These are phyloP conservation scores for Turritis glabra DNA, from an alignment of 345 rosid genomes.

Conservation along the genomic window DNA sequence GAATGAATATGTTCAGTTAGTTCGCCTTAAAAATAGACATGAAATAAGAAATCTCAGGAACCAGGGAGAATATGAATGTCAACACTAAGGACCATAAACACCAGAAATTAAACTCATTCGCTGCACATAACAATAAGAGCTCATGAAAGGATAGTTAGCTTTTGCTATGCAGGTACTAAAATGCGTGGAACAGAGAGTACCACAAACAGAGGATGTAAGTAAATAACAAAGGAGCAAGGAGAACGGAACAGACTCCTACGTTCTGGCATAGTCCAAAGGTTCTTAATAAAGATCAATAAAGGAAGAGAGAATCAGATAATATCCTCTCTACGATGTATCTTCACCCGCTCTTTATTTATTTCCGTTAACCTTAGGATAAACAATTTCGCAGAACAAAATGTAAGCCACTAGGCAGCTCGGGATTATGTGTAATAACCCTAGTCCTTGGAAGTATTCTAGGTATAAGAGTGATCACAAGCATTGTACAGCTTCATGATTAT, in stretches of 20 bases:
- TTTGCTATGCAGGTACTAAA: background rate
- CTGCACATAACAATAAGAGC: background rate
- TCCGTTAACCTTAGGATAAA: background rate
- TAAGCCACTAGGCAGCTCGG: background rate
- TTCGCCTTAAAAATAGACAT: background rate
- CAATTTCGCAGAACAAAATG: background rate
- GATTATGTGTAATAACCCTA: background rate
- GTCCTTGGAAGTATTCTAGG: background rate
- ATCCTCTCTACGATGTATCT: background rate
- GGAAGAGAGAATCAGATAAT: background rate
- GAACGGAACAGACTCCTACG: background rate
- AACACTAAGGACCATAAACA: slow-evolving; percentile 8
- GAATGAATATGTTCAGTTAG: background rate
- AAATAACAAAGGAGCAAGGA: background rate
- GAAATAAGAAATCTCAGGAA: background rate
- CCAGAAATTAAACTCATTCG: background rate
- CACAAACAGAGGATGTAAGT: background rate
- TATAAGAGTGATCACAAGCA: background rate
- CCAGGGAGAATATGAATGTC: background rate
- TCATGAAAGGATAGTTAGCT: background rate
- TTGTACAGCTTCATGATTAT: background rate
- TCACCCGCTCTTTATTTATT: background rate
- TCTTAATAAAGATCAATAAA: background rate
- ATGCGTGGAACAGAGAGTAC: background rate
- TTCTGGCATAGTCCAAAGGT: background rate